These are phyloP conservation scores for Adansonia rubrostipa DNA, from an alignment of 441 rosid genomes.

Conservation along the genomic window DNA sequence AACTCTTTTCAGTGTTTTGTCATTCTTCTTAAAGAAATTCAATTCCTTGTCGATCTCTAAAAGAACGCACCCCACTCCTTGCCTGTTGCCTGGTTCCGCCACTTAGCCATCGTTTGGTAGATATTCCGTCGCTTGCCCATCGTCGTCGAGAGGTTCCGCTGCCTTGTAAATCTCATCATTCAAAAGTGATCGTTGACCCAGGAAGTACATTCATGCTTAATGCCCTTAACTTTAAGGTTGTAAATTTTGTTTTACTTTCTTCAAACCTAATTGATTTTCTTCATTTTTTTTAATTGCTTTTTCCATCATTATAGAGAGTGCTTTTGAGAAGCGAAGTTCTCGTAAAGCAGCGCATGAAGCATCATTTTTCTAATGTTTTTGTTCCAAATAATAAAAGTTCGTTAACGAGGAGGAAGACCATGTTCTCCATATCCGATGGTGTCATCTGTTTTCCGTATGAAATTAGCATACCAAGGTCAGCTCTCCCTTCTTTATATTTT, in stretches of 20 bases:
- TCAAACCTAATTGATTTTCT: constrained; percentile 13
- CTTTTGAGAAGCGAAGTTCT: constrained; percentile 58
- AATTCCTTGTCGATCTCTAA: too few relatives aligned
- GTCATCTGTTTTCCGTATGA: constrained; percentile 79
- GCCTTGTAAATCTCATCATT: constrained; percentile 58
- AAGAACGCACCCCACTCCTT: too few relatives aligned
- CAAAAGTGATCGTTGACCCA: constrained; percentile 60
- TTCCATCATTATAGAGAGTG: constrained; percentile 45
- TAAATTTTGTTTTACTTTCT: neutral
- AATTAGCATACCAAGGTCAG: constrained; percentile 81
- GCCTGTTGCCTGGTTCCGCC: too few relatives aligned
- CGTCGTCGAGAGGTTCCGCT: too few relatives aligned
- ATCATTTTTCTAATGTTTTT: constrained; percentile 68
- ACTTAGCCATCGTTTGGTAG: too few relatives aligned
- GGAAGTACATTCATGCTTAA: constrained; percentile 50
- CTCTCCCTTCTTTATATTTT: constrained; percentile 18
- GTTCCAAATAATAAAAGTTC: constrained; percentile 82
- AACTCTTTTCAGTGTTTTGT: too few relatives aligned
- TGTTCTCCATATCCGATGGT: constrained; percentile 73
- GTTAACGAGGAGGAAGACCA: constrained; percentile 92
- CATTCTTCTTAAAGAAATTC: too few relatives aligned
- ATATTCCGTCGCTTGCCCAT: too few relatives aligned
- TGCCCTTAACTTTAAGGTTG: neutral
- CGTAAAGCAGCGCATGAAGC: constrained; percentile 76
- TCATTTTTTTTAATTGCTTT: neutral